Conservation (phyloP, 352 stramenopile genomes). For the Phytopythium sindhum region DNA sequence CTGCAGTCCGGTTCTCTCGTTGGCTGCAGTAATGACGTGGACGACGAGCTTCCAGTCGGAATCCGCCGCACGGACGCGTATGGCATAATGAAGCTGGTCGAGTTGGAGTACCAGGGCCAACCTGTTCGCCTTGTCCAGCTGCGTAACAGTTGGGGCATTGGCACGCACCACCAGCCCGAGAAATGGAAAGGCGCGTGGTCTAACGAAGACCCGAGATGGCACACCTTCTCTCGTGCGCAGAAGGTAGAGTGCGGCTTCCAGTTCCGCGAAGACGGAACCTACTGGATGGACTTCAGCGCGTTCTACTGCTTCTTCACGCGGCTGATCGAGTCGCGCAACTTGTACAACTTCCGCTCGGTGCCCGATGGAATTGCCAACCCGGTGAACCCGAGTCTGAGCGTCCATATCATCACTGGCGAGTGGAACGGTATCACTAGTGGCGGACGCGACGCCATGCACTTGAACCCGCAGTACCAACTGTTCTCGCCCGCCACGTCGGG, state of each 20-base stretch:
- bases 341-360: constrained; percentile 80
- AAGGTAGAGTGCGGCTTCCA: constrained; percentile 78
- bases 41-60: constrained; percentile 54
- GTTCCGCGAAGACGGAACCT: constrained; percentile 74
- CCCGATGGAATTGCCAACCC: constrained; percentile 61
- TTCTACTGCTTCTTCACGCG: constrained; percentile 80
- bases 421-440: constrained; percentile 82
- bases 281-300: constrained; percentile 81
- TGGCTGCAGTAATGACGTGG: constrained; percentile 65
- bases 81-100: constrained; percentile 71
- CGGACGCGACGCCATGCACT: constrained; percentile 74
- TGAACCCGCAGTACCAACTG: constrained; percentile 85
- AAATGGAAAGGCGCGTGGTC: constrained; percentile 76
- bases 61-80: constrained; percentile 72
- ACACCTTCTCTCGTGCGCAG: constrained; percentile 62
- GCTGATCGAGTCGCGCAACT: constrained; percentile 72
- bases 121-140: constrained; percentile 62
- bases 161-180: constrained; percentile 49
- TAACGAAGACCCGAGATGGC: constrained; percentile 65
- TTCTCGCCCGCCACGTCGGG: constrained; percentile 54
- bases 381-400: constrained; percentile 47
- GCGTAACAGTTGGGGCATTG: constrained; percentile 80
- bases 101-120: constrained; percentile 60
- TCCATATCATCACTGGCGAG: constrained; percentile 71
- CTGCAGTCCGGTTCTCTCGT: constrained; percentile 65